These are phyloP conservation scores for Gossypium herbaceum DNA, from an alignment of 345 rosid genomes.

Conservation along the genomic window DNA sequence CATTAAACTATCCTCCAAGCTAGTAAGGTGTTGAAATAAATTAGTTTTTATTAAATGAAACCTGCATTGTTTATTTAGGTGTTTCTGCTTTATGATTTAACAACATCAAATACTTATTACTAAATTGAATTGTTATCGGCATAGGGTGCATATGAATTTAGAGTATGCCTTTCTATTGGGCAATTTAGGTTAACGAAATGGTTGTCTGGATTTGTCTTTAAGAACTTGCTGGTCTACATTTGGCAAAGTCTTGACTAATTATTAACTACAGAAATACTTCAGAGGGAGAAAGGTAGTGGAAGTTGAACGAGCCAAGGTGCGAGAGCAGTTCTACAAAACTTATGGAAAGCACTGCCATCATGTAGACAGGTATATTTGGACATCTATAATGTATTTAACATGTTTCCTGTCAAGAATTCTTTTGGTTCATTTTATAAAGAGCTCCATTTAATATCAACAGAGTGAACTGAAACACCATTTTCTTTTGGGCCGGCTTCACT, in stretches of 20 bases:
- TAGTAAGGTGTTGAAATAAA: neutral
- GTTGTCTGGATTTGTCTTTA: neutral
- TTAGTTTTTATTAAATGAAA: neutral
- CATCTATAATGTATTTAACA: neutral
- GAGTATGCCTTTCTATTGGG: neutral
- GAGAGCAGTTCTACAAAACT: constrained; percentile 54
- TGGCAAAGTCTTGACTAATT: constrained; percentile 35
- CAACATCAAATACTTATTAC: neutral
- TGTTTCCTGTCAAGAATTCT: neutral
- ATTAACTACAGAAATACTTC: constrained; percentile 80
- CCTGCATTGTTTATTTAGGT: neutral
- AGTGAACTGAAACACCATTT: neutral
- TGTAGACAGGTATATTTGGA: constrained; percentile 57
- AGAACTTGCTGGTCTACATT: constrained; percentile 9
- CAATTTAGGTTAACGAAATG: neutral
- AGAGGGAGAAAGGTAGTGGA: constrained; percentile 80
- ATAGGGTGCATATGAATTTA: neutral
- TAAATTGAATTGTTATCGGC: neutral
- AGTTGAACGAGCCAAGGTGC: constrained; percentile 56
- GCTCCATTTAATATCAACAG: neutral
- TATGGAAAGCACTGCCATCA: constrained; percentile 67
- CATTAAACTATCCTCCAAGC: neutral
- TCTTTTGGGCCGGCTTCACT: neutral
- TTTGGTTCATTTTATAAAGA: neutral
- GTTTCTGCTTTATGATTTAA: neutral